A percentile compares a stretch with the other conserved stretches of the same genome.
Evolutionary conservation across 257 asterid species (phyloP).

Genomic region (Fraxinus americana): DNA sequence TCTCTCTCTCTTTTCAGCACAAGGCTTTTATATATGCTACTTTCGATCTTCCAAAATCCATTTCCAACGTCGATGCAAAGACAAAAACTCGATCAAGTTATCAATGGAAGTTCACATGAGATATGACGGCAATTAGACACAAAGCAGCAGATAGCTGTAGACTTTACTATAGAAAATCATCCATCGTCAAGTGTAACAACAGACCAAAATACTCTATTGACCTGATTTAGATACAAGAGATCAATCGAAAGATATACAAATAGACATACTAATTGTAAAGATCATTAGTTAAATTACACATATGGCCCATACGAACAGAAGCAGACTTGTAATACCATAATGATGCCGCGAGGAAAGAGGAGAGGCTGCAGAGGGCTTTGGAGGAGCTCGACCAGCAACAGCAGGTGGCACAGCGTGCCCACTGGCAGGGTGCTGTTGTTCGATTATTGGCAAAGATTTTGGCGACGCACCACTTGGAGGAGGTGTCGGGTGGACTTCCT

Average conservation of each 20-base stretch:
- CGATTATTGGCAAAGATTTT: slow-evolving; percentile 62
- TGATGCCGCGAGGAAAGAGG: slow-evolving; percentile 15
- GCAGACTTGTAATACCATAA: slow-evolving; percentile 32
- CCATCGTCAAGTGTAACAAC: not conserved
- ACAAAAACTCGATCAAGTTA: not conserved
- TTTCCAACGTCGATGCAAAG: not conserved
- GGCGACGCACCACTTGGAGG: slow-evolving; percentile 43
- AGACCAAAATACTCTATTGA: slow-evolving; percentile 24
- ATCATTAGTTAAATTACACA: slow-evolving; percentile 20
- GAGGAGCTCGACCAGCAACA: slow-evolving; percentile 61
- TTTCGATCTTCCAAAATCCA: not conserved
- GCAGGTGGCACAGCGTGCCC: slow-evolving; percentile 65
- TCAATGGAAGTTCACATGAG: not conserved
- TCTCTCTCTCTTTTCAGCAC: not conserved
- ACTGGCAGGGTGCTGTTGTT: slow-evolving; percentile 45
- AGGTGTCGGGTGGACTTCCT: slow-evolving; percentile 36
- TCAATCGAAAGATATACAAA: slow-evolving; percentile 40
- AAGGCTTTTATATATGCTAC: not conserved
- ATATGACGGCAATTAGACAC: not conserved
- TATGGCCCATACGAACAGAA: slow-evolving; percentile 40
- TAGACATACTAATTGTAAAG: slow-evolving; percentile 21
- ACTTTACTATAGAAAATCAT: not conserved
- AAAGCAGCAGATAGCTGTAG: not conserved
- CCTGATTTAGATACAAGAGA: slow-evolving; percentile 22
- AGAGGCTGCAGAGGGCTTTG: slow-evolving; percentile 50